phyloP scores from a whole-genome alignment of 108 stramenopile species.

The Aurantiochytrium sp. region DNA sequence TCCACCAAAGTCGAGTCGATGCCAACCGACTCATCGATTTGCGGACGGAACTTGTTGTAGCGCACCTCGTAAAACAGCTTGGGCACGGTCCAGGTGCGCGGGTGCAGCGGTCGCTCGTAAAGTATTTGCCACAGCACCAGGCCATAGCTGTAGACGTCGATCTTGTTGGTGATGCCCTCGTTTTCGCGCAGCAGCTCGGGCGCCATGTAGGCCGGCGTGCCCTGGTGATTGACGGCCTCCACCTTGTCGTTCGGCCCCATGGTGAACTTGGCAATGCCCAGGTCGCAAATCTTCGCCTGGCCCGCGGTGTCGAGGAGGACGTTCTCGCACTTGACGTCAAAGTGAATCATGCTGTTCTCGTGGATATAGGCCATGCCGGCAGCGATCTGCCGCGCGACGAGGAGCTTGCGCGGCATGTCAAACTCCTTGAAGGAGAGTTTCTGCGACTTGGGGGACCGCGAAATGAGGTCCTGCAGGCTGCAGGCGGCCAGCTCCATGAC shows the following conservation, averaged over 20 bases:
- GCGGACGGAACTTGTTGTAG: background rate
- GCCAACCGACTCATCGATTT: background rate
- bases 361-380: background rate
- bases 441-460: background rate
- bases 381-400: background rate
- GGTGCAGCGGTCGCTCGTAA: background rate
- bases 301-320: background rate
- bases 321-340: conserved; percentile 8
- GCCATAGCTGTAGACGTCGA: conserved; percentile 22
- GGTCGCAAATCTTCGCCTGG: background rate
- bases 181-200: background rate
- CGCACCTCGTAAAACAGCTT: conserved; percentile 17
- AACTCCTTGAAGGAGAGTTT: conserved; percentile 15
- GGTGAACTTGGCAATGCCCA: background rate
- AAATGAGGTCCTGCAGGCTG: background rate
- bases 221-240: background rate
- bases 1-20: background rate
- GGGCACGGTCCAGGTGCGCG: background rate
- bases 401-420: background rate
- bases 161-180: background rate
- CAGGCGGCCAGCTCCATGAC: conserved; percentile 25
- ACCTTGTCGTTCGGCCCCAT: background rate
- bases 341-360: conserved; percentile 9
- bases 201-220: conserved; percentile 18
- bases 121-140: conserved; percentile 9